These are phyloP conservation scores for Podospora pseudoanserina DNA, from an alignment of 495 filamentous ascomycete species.

Conservation along the genomic window DNA sequence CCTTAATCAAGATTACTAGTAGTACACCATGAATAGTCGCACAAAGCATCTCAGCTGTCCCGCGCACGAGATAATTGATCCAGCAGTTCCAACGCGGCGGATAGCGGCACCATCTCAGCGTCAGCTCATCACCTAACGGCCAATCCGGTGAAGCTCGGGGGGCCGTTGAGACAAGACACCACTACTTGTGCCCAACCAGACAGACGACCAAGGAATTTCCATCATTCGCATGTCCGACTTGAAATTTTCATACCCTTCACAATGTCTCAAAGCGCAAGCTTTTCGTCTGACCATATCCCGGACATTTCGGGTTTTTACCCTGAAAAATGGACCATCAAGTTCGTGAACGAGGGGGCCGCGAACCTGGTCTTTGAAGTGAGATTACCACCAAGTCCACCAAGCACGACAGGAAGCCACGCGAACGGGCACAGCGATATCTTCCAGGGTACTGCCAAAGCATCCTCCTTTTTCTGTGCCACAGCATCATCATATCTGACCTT, in stretches of 20 bases:
- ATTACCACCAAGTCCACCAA: constrained; percentile 27
- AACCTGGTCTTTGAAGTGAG: constrained; percentile 65
- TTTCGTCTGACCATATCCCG: neutral
- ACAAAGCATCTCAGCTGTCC: neutral
- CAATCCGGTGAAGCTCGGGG: neutral
- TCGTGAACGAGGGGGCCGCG: constrained; percentile 62
- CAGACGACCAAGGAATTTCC: neutral
- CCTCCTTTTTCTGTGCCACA: neutral
- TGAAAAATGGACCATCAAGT: constrained; percentile 25
- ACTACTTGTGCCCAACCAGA: neutral
- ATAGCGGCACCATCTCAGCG: neutral
- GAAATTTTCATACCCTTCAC: neutral
- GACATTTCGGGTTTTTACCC: neutral
- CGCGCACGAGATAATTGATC: neutral
- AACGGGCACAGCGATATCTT: constrained; percentile 12
- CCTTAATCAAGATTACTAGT: neutral
- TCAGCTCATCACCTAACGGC: neutral
- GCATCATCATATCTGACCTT: constrained; percentile 11
- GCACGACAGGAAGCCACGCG: constrained; percentile 9
- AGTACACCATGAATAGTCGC: neutral
- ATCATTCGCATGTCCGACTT: neutral
- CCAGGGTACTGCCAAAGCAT: constrained; percentile 12
- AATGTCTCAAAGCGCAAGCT: neutral
- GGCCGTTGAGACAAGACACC: neutral
- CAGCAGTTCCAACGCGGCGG: neutral